These are phyloP conservation scores for Leccinum obscurum DNA, from an alignment of 768 basidiomycete species.

Conservation along the genomic window DNA sequence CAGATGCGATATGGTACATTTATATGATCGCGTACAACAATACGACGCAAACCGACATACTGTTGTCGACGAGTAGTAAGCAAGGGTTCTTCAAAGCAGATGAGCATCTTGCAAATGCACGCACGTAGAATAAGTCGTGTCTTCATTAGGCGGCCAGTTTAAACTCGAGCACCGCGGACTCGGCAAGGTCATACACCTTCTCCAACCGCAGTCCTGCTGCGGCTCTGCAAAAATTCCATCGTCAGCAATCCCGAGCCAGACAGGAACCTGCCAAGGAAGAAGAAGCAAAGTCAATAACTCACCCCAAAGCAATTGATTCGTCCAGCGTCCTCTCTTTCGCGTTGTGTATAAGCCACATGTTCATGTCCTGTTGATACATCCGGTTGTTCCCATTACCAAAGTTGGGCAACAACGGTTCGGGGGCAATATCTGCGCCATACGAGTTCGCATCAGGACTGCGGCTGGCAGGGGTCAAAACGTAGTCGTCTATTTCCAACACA, in stretches of 20 bases:
- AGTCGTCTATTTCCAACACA: conserved; percentile 20
- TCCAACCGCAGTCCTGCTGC: conserved; percentile 23
- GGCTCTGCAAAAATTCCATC: conserved; percentile 7
- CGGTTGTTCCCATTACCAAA: conserved; percentile 43
- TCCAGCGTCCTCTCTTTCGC: conserved; percentile 43
- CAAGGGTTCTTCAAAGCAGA: neutral
- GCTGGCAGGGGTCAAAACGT: conserved; percentile 16
- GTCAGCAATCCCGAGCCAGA: neutral
- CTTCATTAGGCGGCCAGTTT: conserved; percentile 16
- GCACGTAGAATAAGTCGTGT: neutral
- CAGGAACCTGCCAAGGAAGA: neutral
- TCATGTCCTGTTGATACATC: conserved; percentile 45
- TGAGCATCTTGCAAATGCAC: neutral
- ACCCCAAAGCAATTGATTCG: conserved; percentile 40
- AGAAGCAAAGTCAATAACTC: neutral
- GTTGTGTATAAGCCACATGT: conserved; percentile 46
- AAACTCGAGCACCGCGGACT: conserved; percentile 28
- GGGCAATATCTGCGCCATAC: conserved; percentile 33
- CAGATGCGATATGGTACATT: neutral
- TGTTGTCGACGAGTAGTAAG: neutral
- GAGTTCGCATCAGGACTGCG: conserved; percentile 6
- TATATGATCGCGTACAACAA: neutral
- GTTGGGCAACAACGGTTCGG: conserved; percentile 48
- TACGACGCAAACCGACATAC: neutral
- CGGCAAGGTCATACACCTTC: conserved; percentile 30